These are phyloP conservation scores for Bruguiera sexangula DNA, from an alignment of 345 rosid species.

Conservation along the genomic window DNA sequence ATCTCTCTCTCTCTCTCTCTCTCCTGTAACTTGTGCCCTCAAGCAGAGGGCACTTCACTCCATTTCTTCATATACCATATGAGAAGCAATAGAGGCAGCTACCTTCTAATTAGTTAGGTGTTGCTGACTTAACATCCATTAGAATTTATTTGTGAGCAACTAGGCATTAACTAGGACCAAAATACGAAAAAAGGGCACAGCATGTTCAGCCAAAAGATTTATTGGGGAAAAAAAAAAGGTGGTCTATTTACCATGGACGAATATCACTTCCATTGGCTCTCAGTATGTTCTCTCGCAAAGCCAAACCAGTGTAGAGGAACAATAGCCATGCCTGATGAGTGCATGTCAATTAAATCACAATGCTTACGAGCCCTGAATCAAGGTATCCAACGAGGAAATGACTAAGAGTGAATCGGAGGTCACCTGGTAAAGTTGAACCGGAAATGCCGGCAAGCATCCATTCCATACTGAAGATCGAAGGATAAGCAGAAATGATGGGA, in stretches of 20 bases:
- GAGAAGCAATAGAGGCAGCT: too few relatives aligned
- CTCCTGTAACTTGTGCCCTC: too few relatives aligned
- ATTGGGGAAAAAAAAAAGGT: neutral
- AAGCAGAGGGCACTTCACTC: too few relatives aligned
- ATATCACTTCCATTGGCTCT: slow-evolving; percentile 98
- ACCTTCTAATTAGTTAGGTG: too few relatives aligned
- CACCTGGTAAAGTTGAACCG: slow-evolving; percentile 96
- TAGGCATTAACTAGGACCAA: neutral
- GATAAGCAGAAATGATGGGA: slow-evolving; percentile 68
- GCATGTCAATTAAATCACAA: slow-evolving; percentile 1
- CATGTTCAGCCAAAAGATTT: neutral
- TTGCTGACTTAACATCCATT: too few relatives aligned
- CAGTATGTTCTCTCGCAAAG: slow-evolving; percentile 86
- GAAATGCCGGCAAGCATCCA: slow-evolving; percentile 92
- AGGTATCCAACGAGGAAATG: neutral
- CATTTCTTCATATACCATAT: too few relatives aligned
- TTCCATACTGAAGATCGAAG: slow-evolving; percentile 81
- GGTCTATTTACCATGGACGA: slow-evolving; percentile 71
- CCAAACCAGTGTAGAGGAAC: slow-evolving; percentile 95
- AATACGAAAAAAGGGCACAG: neutral
- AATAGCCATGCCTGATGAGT: slow-evolving; percentile 74
- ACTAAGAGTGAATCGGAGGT: neutral
- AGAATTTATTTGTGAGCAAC: too few relatives aligned
- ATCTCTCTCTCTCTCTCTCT: too few relatives aligned
- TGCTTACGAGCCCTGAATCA: neutral